Base-by-base conservation (phyloP, 2,329 filamentous ascomycete species). In the Rasamsonia emersonii region DNA sequence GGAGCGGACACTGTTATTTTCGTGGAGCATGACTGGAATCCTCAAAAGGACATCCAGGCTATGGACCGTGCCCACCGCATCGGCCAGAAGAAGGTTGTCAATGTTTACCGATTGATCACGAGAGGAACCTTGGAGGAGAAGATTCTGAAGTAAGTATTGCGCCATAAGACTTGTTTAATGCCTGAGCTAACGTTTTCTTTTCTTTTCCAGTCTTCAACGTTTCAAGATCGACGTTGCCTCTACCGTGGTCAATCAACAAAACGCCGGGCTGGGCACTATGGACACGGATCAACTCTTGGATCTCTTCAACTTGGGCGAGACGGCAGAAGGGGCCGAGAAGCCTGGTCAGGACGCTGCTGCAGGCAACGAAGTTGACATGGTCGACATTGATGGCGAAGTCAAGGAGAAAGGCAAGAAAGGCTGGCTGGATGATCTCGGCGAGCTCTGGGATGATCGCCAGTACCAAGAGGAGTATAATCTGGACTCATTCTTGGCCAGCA, bases 211-310 rank as follows among this genome's bases (percentile, higher is more conserved):
- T 53, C 78, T 98, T 35, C 91, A 98, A 75, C 82, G 91, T 31
- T 98, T 98, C 79, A 98, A 98, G 70, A 94, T 98, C 51, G 91
- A 98, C 58, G 88, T 98, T 13, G 93, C 91, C 24, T 93, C 83
- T 31, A 98, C 93, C 0, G 91, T 98, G 4, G 93, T 98, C 44
- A 98, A 98, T 58, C 91, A 98, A 62, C 91, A 98, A 64, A 98
- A 98, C 48, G 89, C 91, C 1, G 91, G 91, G 1, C 65, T 98
- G 2, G 81, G 74, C 32, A 93, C 86, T 9, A 98, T 98, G 91
- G 89, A 96, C 59, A 98, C 93, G 23, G 91, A 96, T 52, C 88
- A 98, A 60, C 93, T 98, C 38, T 74, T 98, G 3, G 91, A 98
- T 51, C 74, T 98, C 28, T 98, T 98, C 69, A 96, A 82, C 47